Evolutionary conservation across 768 basidiomycete genomes (phyloP), one percentile per base, ranked within the genome.

Genomic region (Rossbeevera mucosa): DNA sequence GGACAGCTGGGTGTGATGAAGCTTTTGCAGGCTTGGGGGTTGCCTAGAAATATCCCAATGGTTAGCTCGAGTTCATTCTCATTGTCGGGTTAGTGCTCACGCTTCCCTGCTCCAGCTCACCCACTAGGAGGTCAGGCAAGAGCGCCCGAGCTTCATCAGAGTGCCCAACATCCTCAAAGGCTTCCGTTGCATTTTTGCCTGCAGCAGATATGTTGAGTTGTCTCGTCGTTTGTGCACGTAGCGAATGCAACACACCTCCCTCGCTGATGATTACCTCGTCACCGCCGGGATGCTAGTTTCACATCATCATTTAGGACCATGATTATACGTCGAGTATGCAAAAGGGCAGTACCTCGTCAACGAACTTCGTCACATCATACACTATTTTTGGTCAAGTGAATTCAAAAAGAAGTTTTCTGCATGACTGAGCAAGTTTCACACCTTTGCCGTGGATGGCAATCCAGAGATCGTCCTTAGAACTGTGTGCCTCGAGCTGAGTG

Each of bases 81-180:
- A 49, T 51, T 45, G 20, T 38, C 28, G 14, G 25, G 8, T 26
- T 3, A 9, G 12, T 29, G 74, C 82, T 69, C 66, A 88, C 87
- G 44, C 76, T 77, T 60, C 73, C 76, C 61, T 85, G 76, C 65
- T 90, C 88, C 59, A 94, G 91, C 1, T 88, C 81, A 48, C 94
- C 94, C 47, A 96, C 76, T 38, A 83, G 73, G 80, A 96, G 82
- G 58, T 71, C 84, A 16, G 81, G 81, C 48, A 98, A 78, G 53
- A 94, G 79, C 12, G 78, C 86, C 48, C 96, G 85, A 22, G 96
- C 96, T 73, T 99, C 96, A 61, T 98, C 95, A 1, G 94, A 97
- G 80, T 98, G 96, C 26, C 96, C 96, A 26, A 99, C 95, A 69
- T 99, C 96, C 74, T 98, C 95, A 65, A 99, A 99, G 6, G 96